Base-by-base conservation (phyloP, 1,284 basidiomycete species). In the Moesziomyces antarcticus region DNA sequence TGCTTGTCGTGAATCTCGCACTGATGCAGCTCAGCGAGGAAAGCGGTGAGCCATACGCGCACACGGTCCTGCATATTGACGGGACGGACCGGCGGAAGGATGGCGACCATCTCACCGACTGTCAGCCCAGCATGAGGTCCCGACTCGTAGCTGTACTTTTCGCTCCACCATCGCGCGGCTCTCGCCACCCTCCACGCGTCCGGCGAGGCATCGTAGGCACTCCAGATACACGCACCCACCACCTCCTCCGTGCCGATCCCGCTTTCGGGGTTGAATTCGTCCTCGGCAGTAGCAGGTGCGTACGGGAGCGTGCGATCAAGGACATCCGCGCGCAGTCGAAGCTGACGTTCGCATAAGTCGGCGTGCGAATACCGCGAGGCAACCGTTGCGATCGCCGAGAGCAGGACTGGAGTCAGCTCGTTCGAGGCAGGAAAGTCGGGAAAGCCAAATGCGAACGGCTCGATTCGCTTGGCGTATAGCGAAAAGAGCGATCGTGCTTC, bases 231-330 rank as follows among this genome's bases (percentile, higher is more conserved):
- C 20, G 64, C 64, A 14, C 69, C 69, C 1, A 67, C 51, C 7
- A 73, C 69, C 43, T 73, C 64, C 35, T 67, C 69, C 3, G 61
- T 67, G 1, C 69, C 69, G 22, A 72, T 72, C 6, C 69, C 69
- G 21, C 40, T 51, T 33, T 72, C 63, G 0, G 59, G 63, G 42
- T 72, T 66, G 41, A 72, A 65, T 14, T 65, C 58, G 55, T 66
- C 63, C 21, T 60, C 50, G 37, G 53, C 56, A 0, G 45, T 44
- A 2, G 27, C 11, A 0, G 67, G 67, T 0, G 55, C 50, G 40
- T 56, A 70, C 11, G 67, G 53, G 7, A 57, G 21, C 3, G 61
- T 64, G 7, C 68, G 54, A 6, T 62, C 57, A 13, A 71, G 57
- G 5, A 71, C 30, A 24, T 71, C 68, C 7, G 16, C 25, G 14